These are phyloP conservation scores for Kitagawia praeruptora DNA, from an alignment of 129 eudicot genomes.

Conservation along the genomic window DNA sequence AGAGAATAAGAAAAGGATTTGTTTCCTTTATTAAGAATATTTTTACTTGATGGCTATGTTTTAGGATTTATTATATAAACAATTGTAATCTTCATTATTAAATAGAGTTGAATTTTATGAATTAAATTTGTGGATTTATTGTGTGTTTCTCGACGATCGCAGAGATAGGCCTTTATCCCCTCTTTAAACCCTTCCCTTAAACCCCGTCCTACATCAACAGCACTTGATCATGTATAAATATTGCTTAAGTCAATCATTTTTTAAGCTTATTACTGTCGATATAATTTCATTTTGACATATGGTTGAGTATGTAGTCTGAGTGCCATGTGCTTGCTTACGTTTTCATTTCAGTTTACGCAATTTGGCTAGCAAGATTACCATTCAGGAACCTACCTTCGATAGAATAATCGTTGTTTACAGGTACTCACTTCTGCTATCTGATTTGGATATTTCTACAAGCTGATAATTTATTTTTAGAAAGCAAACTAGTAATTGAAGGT, in stretches of 20 bases:
- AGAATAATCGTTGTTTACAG: conserved; percentile 95
- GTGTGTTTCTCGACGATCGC: no score
- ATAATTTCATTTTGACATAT: neutral
- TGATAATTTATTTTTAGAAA: neutral
- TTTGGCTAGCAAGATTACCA: conserved; percentile 63
- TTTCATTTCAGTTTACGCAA: conserved; percentile 47
- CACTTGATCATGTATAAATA: neutral
- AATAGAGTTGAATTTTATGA: no score
- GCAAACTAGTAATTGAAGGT: neutral
- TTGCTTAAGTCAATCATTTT: neutral
- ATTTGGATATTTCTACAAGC: neutral
- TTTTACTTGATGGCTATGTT: no score
- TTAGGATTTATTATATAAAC: no score
- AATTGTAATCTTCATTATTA: no score
- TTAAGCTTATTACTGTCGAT: neutral
- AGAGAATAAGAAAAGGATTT: no score
- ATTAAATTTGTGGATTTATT: no score
- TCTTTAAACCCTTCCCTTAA: no score
- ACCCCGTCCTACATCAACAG: neutral
- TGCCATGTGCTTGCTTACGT: neutral
- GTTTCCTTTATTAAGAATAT: no score
- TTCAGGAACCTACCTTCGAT: conserved; percentile 98
- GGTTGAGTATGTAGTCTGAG: neutral
- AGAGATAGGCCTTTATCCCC: no score
- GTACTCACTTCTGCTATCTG: conserved; percentile 32